Evolutionary conservation across 257 asterid genomes (phyloP).

Genomic region (Anisodus tanguticus): DNA sequence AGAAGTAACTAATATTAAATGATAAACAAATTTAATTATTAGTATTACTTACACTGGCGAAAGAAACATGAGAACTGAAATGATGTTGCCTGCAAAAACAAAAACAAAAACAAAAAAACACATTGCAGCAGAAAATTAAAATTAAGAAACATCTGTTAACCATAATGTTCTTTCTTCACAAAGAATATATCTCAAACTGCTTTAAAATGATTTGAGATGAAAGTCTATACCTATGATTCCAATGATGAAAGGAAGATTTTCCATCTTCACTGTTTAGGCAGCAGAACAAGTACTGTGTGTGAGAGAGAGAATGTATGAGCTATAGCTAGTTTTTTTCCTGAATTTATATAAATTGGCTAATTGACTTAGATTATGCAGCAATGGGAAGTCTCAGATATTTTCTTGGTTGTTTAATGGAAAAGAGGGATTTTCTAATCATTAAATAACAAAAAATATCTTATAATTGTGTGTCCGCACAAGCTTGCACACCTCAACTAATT

Average conservation of each 20-base stretch:
- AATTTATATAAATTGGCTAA: not conserved
- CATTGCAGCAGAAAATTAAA: not conserved
- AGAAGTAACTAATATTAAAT: too few relatives aligned
- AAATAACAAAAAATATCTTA: not conserved
- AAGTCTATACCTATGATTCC: not conserved
- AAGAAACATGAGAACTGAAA: slow-evolving; percentile 40
- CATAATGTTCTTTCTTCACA: not conserved
- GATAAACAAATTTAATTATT: not conserved
- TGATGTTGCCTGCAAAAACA: slow-evolving; percentile 40
- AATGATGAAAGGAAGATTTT: not conserved
- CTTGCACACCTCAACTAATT: not conserved
- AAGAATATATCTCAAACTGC: not conserved
- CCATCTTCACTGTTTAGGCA: not conserved
- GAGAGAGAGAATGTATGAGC: not conserved
- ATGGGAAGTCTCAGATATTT: not conserved
- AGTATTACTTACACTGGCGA: slow-evolving; percentile 44
- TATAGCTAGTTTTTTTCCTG: not conserved
- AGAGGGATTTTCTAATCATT: not conserved
- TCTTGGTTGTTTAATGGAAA: not conserved
- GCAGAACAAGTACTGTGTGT: not conserved
- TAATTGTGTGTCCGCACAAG: too few relatives aligned
- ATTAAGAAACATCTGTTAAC: too few relatives aligned
- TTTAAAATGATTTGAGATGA: not conserved
- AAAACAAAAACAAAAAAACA: not conserved
- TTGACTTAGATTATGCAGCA: not conserved